Base-by-base conservation (phyloP, 2,329 filamentous ascomycete genomes). In the Cordyceps sp. region DNA sequence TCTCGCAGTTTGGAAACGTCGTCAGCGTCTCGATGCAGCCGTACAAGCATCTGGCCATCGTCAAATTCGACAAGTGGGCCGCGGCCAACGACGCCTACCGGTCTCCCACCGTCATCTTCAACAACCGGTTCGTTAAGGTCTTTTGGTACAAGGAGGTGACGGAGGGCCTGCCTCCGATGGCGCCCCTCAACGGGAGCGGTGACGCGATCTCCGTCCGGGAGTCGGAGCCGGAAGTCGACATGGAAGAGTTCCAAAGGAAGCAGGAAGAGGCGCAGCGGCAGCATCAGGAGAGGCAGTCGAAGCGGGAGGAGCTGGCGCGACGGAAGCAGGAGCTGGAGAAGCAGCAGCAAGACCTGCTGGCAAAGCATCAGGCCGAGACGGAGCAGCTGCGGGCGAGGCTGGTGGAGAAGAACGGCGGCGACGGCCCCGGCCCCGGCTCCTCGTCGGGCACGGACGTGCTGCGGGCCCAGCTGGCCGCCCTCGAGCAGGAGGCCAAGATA, bases 71-170 rank as follows among this genome's bases (percentile, higher is more conserved):
- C 31, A 64, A 62, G 26, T 79, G 76, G 65, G 63, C 64, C 6
- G 56, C 70, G 12, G 82, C 82, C 12, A 69, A 73, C 36, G 66
- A 69, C 13, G 82, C 82, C 3, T 84, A 82, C 48, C 66, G 67
- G 29, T 85, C 78, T 8, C 81, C 82, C 0, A 84, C 84, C 46
- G 76, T 75, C 29, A 76, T 90, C 28, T 90, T 88, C 46, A 78
- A 86, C 44, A 90, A 88, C 42, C 66, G 82, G 10, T 90, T 90
- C 43, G 82, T 90, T 30, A 86, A 84, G 44, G 77, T 88, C 0
- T 85, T 78, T 44, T 88, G 81, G 81, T 66, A 73, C 46, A 77
- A 72, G 42, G 64, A 68, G 6, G 62, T 66, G 18, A 52, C 55
- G n/a, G n/a, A n/a, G n/a, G n/a, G n/a, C n/a, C n/a, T n/a, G n/a